Conservation (phyloP, 2,329 filamentous ascomycete species). For the Ceratocystis alfenasii region DNA sequence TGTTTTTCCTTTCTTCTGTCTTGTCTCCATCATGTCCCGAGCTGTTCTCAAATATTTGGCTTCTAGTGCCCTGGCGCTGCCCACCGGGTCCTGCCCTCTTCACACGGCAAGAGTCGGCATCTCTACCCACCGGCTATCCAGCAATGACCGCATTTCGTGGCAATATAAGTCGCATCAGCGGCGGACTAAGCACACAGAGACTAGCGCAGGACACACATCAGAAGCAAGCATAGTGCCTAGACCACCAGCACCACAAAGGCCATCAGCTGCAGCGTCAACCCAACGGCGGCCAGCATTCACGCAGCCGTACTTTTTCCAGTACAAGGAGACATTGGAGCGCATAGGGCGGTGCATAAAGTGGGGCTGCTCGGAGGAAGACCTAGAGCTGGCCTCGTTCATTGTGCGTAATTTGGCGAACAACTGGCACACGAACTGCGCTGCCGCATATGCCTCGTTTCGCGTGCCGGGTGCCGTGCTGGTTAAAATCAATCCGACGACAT, state of each 20-base stretch:
- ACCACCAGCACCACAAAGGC: not conserved
- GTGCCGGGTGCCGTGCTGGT: constrained; percentile 12
- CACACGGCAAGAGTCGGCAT: not conserved
- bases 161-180: not conserved
- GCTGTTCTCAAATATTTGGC: not conserved
- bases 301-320: constrained; percentile 19
- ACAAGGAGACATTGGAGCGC: constrained; percentile 12
- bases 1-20: not conserved
- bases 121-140: not conserved
- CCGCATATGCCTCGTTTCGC: constrained; percentile 10
- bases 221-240: too few relatives aligned
- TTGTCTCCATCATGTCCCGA: not conserved
- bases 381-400: constrained; percentile 9
- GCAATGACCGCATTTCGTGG: not conserved
- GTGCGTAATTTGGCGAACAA: constrained; percentile 36
- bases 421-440: constrained; percentile 15
- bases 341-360: constrained; percentile 19
- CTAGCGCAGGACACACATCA: not conserved
- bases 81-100: not conserved
- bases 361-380: constrained; percentile 18
- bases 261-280: not conserved
- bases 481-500: constrained; percentile 8
- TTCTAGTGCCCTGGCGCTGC: not conserved
- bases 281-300: not conserved
- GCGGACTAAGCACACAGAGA: not conserved